Evolutionary conservation across 139 green algal genomes (phyloP), one percentile per base, ranked within the genome.

Genomic region (Picochlorum sp.): DNA sequence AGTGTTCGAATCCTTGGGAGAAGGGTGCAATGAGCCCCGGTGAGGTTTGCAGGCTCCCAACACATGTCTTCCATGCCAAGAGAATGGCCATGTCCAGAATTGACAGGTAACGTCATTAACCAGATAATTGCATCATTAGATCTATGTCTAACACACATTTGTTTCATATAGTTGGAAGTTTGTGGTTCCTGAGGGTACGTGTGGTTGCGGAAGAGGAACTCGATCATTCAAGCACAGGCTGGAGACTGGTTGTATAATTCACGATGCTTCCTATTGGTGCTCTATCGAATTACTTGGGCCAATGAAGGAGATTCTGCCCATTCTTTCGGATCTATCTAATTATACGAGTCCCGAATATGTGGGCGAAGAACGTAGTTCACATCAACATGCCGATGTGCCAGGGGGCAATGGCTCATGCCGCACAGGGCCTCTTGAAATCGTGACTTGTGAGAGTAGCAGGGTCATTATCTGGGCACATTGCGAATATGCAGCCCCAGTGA

Each of bases 51-150:
- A 57, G 60, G 10, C 71, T 90, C 44, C 79, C 88, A 68, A 88
- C 74, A 11, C 84, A 90, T 62, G 65, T 84, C 24, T 90, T 83
- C 83, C 80, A 88, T 57, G 78, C 83, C 2, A 79, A 86, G 41
- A 64, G 84, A 9, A 80, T 90, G 69, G 34, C 45, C 0, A 85
- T 90, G 78, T 41, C 34, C 34, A 41, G 8, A 14, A 11, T 41
- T 14, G 34, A 41, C 34, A 9, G 34, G 34, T 41, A 41, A 41
- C 8, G 34, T 13, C 8, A 41, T 41, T 41, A 11, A 13, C 8
- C 6, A 9, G 34, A 41, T 41, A 9, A 41, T 14, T 11, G 34
- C 8, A 41, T 9, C 8, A 41, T 41, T 41, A 11, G 34, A 41
- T 41, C 8, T 4, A 41, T 41, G 8, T 14, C 34, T 41, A 11